phyloP scores from a whole-genome alignment of 805 yeast genomes.

The Cyberlindnera mrakii region DNA sequence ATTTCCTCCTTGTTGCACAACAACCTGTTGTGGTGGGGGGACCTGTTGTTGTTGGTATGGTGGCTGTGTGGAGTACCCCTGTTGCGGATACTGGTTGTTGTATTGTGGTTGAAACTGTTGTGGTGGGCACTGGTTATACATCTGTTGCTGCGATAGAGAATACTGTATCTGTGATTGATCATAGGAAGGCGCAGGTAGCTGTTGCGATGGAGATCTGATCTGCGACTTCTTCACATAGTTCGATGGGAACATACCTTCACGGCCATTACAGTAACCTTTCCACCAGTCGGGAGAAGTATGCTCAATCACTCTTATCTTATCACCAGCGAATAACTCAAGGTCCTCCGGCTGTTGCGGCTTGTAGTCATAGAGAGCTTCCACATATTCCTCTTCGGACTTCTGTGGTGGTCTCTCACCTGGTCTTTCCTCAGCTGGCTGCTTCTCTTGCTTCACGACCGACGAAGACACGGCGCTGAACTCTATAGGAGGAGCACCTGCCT shows the following conservation, averaged over 20 bases:
- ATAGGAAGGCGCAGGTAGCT: conserved; percentile 1
- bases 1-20: conserved; percentile 24
- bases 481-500: conserved; percentile 44
- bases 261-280: conserved; percentile 61
- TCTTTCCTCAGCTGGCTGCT: conserved; percentile 9
- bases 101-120: conserved; percentile 29
- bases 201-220: conserved; percentile 7
- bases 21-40: conserved; percentile 27
- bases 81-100: conserved; percentile 30
- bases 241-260: conserved; percentile 82
- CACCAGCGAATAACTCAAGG: conserved; percentile 58
- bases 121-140: conserved; percentile 12
- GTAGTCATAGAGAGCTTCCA: conserved; percentile 72
- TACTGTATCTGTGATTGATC: conserved; percentile 13
- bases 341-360: conserved; percentile 73
- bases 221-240: conserved; percentile 57
- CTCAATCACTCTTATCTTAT: conserved; percentile 62
- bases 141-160: conserved; percentile 9
- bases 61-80: conserved; percentile 23
- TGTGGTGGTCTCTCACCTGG: conserved; percentile 16
- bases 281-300: conserved; percentile 86
- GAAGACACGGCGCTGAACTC: conserved; percentile 13
- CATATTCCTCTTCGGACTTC: conserved; percentile 31
- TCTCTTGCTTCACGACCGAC: conserved; percentile 8
- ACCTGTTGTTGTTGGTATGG: conserved; percentile 25